Evolutionary conservation across 2,329 filamentous ascomycete species (phyloP).

Genomic region (Trichophyton simii): DNA sequence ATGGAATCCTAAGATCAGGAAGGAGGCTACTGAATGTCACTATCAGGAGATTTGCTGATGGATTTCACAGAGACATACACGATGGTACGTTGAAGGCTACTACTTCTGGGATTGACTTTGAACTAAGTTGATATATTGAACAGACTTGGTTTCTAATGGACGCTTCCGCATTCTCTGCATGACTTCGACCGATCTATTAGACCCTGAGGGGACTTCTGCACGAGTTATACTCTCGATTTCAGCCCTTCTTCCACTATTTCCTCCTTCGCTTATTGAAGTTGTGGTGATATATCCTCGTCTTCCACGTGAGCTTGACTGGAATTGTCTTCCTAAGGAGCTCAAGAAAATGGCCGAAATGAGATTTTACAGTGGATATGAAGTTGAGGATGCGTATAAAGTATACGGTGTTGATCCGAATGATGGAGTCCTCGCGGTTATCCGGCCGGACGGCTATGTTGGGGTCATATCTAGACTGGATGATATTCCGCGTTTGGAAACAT

Average conservation of each 20-base stretch:
- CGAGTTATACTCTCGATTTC: not conserved
- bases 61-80: conserved; percentile 24
- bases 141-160: conserved; percentile 27
- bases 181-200: conserved; percentile 24
- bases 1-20: conserved; percentile 25
- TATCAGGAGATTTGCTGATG: conserved; percentile 28
- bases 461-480: conserved; percentile 18
- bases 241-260: not conserved
- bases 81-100: conserved; percentile 16
- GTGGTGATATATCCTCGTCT: conserved; percentile 1
- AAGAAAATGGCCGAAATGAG: conserved; percentile 27
- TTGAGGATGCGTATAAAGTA: conserved; percentile 22
- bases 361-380: conserved; percentile 19
- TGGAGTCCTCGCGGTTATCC: conserved; percentile 25
- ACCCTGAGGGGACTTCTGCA: conserved; percentile 18
- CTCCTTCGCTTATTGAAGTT: not conserved
- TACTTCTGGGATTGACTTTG: not conserved
- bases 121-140: not conserved
- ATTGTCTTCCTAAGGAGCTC: conserved; percentile 20
- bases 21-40: conserved; percentile 24
- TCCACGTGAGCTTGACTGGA: conserved; percentile 22
- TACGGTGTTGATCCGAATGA: conserved; percentile 23
- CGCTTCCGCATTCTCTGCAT: conserved; percentile 28
- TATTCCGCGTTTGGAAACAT: conserved; percentile 17
- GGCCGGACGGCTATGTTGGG: conserved; percentile 31